These are phyloP conservation scores for Ilyonectria mors-panacis DNA, from an alignment of 2,329 filamentous ascomycete genomes.

Conservation along the genomic window DNA sequence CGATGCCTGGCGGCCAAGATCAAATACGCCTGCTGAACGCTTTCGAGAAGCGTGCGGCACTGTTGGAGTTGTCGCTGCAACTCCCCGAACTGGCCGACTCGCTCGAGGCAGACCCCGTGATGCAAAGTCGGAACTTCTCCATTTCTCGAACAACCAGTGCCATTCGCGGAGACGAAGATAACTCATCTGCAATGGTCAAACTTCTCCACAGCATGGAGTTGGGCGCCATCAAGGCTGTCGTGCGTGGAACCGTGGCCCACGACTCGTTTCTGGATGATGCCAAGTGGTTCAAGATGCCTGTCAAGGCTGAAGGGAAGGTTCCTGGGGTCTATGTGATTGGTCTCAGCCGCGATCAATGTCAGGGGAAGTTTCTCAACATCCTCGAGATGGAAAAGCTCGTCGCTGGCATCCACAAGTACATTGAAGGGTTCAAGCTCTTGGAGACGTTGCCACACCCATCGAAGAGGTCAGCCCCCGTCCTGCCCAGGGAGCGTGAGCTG, in stretches of 20 bases:
- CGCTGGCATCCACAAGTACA: conserved; percentile 1
- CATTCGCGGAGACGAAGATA: background rate
- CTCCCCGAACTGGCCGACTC: conserved; percentile 9
- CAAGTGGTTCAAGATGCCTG: background rate
- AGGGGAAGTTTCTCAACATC: conserved; percentile 21
- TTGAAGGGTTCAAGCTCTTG: conserved; percentile 16
- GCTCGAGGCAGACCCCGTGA: background rate
- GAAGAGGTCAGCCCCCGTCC: background rate
- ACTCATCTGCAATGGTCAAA: conserved; percentile 11
- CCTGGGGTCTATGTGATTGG: conserved; percentile 25
- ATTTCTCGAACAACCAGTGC: background rate
- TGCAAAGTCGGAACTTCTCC: background rate
- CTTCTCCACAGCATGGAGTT: conserved; percentile 17
- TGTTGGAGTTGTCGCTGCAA: conserved; percentile 11
- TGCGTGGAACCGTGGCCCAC: conserved; percentile 20
- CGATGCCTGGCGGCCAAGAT: conserved; percentile 7
- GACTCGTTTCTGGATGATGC: background rate
- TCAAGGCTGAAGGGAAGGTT: background rate
- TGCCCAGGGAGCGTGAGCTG: background rate
- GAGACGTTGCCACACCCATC: background rate
- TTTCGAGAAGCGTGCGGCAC: background rate
- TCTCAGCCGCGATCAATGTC: background rate
- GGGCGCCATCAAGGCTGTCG: background rate
- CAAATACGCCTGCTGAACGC: conserved; percentile 4
- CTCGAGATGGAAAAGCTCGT: conserved; percentile 12